These are phyloP conservation scores for Cryphonectria carpinicola DNA, from an alignment of 2,329 filamentous ascomycete genomes.

Conservation along the genomic window DNA sequence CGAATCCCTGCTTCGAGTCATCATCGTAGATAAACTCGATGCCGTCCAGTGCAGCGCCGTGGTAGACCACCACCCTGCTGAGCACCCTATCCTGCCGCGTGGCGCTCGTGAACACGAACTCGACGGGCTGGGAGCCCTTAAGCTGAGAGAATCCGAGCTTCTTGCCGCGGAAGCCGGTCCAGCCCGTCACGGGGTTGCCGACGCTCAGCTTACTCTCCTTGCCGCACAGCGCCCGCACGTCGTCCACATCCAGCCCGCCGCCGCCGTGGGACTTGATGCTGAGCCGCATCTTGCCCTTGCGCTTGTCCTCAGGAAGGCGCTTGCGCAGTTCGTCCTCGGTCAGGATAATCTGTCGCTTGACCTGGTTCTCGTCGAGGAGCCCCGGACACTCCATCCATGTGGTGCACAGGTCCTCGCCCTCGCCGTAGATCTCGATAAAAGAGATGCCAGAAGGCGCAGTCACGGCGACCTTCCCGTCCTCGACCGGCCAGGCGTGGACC, in stretches of 20 bases:
- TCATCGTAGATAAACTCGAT: constrained; percentile 95
- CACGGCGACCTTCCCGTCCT: constrained; percentile 74
- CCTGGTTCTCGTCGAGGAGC: constrained; percentile 43
- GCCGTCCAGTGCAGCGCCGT: constrained; percentile 78
- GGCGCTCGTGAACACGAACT: constrained; percentile 75
- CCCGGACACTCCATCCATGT: constrained; percentile 80
- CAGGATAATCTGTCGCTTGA: constrained; percentile 72
- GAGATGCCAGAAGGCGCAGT: constrained; percentile 82
- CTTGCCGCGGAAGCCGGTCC: constrained; percentile 75
- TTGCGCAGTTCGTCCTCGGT: constrained; percentile 75
- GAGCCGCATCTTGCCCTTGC: constrained; percentile 71
- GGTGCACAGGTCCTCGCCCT: constrained; percentile 80
- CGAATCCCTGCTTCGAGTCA: constrained; percentile 81
- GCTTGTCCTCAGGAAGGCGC: constrained; percentile 72
- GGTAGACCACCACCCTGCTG: constrained; percentile 74
- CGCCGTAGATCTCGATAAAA: constrained; percentile 80
- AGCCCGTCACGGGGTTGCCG: constrained; percentile 62
- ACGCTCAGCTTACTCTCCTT: constrained; percentile 77
- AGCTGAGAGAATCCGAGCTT: constrained; percentile 74
- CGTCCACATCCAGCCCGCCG: constrained; percentile 74
- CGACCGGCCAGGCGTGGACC: constrained; percentile 84
- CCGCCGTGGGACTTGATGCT: constrained; percentile 77
- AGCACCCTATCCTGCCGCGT: constrained; percentile 72
- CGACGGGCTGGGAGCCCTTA: constrained; percentile 69
- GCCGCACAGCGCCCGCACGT: constrained; percentile 71